Base-by-base conservation (phyloP, 495 filamentous ascomycete species). In the Rhypophila decipiens region DNA sequence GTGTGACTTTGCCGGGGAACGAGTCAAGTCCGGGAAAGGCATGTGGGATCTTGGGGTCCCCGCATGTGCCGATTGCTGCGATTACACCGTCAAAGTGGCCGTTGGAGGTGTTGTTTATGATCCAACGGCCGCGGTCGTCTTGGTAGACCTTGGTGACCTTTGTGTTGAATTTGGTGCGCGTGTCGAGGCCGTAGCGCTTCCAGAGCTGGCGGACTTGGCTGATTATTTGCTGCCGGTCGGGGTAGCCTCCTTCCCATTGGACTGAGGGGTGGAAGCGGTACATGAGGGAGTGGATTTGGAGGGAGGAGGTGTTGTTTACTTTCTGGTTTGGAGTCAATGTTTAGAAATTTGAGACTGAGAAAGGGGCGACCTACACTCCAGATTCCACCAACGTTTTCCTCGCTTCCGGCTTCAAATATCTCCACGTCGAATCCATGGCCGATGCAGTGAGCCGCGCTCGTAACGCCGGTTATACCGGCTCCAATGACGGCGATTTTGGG, bases 201-300 rank as follows among this genome's bases (percentile, higher is more conserved):
- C 87, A 95, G 0, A 94, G 62, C 38, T 82, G 61, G 18, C 74
- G 70, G 23, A 93, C 83, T 56, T 88, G 79, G 13, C 74, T 71
- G 24, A 87, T 71, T 51, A 94, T 90, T 52, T 87, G 79, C 47
- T 81, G 62, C 27, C 85, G 80, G 39, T 82, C 74, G 0, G 88
- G 88, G 58, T 94, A 93, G 36, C 85, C 84, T 12, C 67, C 65
- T n/a, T 72, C 66, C 78, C 86, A 93, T 42, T 72, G 69, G 2
- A 94, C 78, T 0, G 84, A 86, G 0, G 88, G 88, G 49, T 90
- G 86, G 63, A 93, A 95, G 24, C 88, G 79, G 64, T 90, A 93
- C 87, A 93, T 90, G 48, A 90, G 66, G 35, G 82, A 86, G 60
- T 93, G 85, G 31, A 93, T 87, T 53, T 93, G 87, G 0, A 93